These are phyloP conservation scores for Mrakiaceae sp. DNA, from an alignment of 1,284 basidiomycete species.

Conservation along the genomic window DNA sequence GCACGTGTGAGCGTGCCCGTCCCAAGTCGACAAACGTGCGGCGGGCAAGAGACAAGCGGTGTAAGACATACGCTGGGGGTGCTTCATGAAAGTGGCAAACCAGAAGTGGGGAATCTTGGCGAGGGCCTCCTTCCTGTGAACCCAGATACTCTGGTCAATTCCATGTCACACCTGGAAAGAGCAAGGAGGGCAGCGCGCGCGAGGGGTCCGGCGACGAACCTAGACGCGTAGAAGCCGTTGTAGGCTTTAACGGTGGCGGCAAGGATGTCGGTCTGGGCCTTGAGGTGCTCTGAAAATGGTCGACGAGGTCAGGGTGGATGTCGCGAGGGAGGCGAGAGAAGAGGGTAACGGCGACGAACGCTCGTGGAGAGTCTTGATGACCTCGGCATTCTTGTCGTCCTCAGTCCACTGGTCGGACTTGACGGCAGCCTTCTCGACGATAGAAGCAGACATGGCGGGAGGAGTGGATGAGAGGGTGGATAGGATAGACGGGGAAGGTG, in stretches of 20 bases:
- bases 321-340: background rate
- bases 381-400: background rate
- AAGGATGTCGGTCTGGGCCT: background rate
- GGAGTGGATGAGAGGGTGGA: background rate
- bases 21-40: background rate
- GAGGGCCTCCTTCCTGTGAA: background rate
- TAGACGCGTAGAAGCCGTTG: background rate
- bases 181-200: too few species aligned
- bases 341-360: background rate
- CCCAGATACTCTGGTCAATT: too few species aligned
- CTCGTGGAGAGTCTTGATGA: background rate
- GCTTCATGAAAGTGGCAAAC: conserved; percentile 10
- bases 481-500: too few species aligned
- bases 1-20: background rate
- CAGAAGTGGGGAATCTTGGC: conserved; percentile 16
- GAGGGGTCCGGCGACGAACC: too few species aligned
- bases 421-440: background rate
- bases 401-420: background rate
- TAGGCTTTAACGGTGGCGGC: conserved; percentile 2
- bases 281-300: background rate
- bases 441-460: background rate
- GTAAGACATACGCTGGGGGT: conserved; percentile 1
- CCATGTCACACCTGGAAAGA: too few species aligned
- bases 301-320: background rate
- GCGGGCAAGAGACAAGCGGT: background rate